These are phyloP conservation scores for Fusarium sp. DNA, from an alignment of 2,329 filamentous ascomycete species.

Conservation along the genomic window DNA sequence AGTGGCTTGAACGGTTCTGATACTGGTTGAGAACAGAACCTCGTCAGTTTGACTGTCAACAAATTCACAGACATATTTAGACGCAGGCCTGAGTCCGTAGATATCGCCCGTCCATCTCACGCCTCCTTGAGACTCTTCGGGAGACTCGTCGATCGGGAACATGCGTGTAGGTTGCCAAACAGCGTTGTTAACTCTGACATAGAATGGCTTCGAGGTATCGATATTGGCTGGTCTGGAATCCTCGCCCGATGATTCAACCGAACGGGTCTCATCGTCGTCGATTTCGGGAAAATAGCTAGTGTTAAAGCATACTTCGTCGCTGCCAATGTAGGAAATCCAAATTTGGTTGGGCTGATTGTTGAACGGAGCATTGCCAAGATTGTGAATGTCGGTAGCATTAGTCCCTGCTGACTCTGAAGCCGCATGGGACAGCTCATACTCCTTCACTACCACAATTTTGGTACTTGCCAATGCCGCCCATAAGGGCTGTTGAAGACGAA, in stretches of 20 bases:
- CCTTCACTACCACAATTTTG: constrained; percentile 95
- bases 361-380: constrained; percentile 80
- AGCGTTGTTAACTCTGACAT: constrained; percentile 81
- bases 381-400: constrained; percentile 80
- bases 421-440: constrained; percentile 84
- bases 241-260: constrained; percentile 46
- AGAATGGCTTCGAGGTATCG: constrained; percentile 79
- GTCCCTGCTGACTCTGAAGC: constrained; percentile 78
- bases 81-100: constrained; percentile 75
- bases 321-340: constrained; percentile 83
- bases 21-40: constrained; percentile 76
- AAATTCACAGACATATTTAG: constrained; percentile 83
- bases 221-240: constrained; percentile 60
- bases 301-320: constrained; percentile 81
- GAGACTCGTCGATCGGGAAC: constrained; percentile 57
- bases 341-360: constrained; percentile 76
- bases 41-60: constrained; percentile 73
- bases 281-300: constrained; percentile 71
- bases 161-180: constrained; percentile 84
- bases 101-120: constrained; percentile 77
- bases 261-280: constrained; percentile 48
- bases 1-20: constrained; percentile 70
- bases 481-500: constrained; percentile 88
- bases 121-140: constrained; percentile 52
- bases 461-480: constrained; percentile 96